A percentile compares a stretch with the other conserved stretches of the same genome.
Evolutionary conservation across 78 protist species (phyloP).

Genomic region (Guillardia theta): DNA sequence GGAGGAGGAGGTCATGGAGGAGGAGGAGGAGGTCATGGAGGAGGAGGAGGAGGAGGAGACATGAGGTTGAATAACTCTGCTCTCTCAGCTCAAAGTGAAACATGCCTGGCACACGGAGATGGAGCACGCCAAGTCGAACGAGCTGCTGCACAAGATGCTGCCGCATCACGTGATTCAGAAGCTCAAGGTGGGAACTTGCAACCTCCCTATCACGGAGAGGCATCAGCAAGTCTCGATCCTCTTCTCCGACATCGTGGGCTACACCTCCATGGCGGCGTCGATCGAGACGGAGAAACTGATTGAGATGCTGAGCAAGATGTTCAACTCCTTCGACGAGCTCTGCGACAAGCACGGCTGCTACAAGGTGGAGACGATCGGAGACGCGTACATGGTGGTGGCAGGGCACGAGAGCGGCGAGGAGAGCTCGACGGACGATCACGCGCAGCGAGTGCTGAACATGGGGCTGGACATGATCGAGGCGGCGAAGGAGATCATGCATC

Average conservation of each 20-base stretch:
- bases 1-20: not conserved
- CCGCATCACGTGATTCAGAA: not conserved
- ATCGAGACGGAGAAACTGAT: not conserved
- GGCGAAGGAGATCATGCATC: not conserved
- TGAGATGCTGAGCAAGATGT: not conserved
- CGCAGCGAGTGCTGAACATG: not conserved
- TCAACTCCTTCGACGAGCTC: not conserved
- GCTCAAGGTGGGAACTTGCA: not conserved
- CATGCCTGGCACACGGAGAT: not conserved
- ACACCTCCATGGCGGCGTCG: not conserved
- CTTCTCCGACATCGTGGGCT: constrained; percentile 1
- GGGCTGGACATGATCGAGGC: not conserved
- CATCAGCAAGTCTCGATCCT: not conserved
- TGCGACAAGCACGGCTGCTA: constrained; percentile 14
- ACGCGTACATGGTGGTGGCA: not conserved
- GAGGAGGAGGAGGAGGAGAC: too few species aligned
- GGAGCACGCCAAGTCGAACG: not conserved
- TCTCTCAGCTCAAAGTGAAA: not conserved
- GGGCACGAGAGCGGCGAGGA: not conserved
- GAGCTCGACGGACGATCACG: not conserved
- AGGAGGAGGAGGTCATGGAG: too few species aligned
- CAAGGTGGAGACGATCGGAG: constrained; percentile 7
- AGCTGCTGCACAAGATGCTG: not conserved
- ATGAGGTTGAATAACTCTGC: too few species aligned
- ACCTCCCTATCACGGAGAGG: not conserved